Evolutionary conservation across 2,329 filamentous ascomycete genomes (phyloP).

Genomic region (Alternaria hordeiaustralica): DNA sequence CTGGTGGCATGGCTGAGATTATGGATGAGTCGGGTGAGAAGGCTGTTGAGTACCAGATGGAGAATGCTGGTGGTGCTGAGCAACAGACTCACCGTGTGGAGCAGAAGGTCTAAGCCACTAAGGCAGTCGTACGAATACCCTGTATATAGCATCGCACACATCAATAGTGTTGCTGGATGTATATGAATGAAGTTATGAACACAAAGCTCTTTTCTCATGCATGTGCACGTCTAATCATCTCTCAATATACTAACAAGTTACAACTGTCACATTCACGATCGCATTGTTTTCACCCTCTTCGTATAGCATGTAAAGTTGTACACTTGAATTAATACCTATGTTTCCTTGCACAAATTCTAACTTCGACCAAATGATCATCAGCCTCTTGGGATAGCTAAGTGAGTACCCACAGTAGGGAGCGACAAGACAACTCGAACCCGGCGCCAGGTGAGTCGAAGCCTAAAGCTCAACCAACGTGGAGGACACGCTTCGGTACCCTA

Average conservation of each 20-base stretch:
- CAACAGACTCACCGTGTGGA: conserved; percentile 19
- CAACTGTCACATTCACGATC: background rate
- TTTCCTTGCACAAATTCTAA: background rate
- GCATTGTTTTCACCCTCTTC: background rate
- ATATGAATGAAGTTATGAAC: background rate
- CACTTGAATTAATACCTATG: background rate
- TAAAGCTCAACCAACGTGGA: background rate
- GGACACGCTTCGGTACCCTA: background rate
- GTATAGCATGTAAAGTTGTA: fast-evolving
- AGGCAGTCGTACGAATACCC: background rate
- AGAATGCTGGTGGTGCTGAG: conserved; percentile 22
- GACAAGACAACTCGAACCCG: background rate
- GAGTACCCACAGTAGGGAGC: background rate
- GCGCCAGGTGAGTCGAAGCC: background rate
- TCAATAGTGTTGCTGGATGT: background rate
- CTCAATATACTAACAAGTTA: too few species aligned
- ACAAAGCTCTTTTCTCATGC: background rate
- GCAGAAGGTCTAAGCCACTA: conserved; percentile 23
- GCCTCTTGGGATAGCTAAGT: background rate
- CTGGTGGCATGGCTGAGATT: conserved; percentile 41
- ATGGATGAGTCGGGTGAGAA: conserved; percentile 44
- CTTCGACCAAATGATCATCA: background rate
- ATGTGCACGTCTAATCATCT: background rate
- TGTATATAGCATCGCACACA: background rate
- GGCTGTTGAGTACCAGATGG: conserved; percentile 36